A percentile compares a stretch with the other conserved stretches of the same genome.
Evolutionary conservation across 2,329 filamentous ascomycete species (phyloP).

Genomic region (Mariannaea elegans): DNA sequence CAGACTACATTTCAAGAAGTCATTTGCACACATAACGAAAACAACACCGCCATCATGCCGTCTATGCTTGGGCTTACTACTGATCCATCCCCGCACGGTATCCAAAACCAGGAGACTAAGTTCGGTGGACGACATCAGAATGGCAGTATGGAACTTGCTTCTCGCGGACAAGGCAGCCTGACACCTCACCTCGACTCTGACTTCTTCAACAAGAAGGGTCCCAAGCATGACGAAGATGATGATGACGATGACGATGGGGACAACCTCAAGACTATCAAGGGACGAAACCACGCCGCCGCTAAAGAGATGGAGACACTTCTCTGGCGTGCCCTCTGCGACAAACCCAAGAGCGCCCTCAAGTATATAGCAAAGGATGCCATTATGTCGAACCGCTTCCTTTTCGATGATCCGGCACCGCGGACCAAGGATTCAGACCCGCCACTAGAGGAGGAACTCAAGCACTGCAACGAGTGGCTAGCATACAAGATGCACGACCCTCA

Average conservation of each 20-base stretch:
- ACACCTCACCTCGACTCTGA: slow-evolving; percentile 37
- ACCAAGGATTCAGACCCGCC: slow-evolving; percentile 39
- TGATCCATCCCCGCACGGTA: slow-evolving; percentile 36
- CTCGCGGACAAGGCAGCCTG: slow-evolving; percentile 24
- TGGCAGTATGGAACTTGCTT: slow-evolving; percentile 34
- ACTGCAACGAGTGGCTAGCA: slow-evolving; percentile 41
- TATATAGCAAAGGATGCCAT: slow-evolving; percentile 41
- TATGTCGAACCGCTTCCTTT: slow-evolving; percentile 41
- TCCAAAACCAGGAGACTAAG: slow-evolving; percentile 28
- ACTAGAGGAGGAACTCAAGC: slow-evolving; percentile 39
- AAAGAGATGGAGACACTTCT: slow-evolving; percentile 43
- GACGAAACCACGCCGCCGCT: slow-evolving; percentile 37
- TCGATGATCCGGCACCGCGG: slow-evolving; percentile 35
- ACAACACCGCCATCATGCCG: slow-evolving; percentile 35
- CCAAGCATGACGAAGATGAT: slow-evolving; percentile 34
- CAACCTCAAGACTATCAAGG: slow-evolving; percentile 41
- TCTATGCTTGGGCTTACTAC: slow-evolving; percentile 41
- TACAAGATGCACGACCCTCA: slow-evolving; percentile 43
- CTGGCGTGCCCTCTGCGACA: slow-evolving; percentile 42
- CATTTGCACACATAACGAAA: not conserved
- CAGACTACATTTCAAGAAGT: not conserved
- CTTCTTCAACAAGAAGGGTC: slow-evolving; percentile 37
- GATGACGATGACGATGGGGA: slow-evolving; percentile 34
- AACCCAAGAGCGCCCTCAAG: slow-evolving; percentile 40
- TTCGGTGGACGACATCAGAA: slow-evolving; percentile 21